Evolutionary conservation across 2,329 filamentous ascomycete genomes (phyloP).

Genomic region (Drechslerella stenobrocha): DNA sequence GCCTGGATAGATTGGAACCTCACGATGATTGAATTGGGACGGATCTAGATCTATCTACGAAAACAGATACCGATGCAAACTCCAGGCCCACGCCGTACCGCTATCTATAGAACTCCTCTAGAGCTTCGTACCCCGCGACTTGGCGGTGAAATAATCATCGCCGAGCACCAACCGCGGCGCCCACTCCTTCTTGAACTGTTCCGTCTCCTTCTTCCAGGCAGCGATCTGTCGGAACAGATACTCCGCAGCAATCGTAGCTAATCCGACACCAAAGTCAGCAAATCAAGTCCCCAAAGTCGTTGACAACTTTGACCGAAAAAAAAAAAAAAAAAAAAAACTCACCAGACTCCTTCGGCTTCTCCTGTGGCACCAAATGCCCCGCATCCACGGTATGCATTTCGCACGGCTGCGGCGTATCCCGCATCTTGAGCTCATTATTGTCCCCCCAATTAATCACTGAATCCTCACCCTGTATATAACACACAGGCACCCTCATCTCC

Average conservation of each 20-base stretch:
- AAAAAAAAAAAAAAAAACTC: slow-evolving; percentile 52
- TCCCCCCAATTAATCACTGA: slow-evolving; percentile 63
- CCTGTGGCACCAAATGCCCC: slow-evolving; percentile 84
- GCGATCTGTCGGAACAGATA: slow-evolving; percentile 49
- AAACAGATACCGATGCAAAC: too few relatives aligned
- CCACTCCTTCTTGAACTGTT: slow-evolving; percentile 19
- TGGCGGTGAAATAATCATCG: slow-evolving; percentile 19
- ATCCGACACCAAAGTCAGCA: not conserved
- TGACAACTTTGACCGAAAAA: too few relatives aligned
- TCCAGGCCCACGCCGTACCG: too few relatives aligned
- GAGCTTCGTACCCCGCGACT: slow-evolving; percentile 10
- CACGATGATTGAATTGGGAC: too few relatives aligned
- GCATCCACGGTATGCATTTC: slow-evolving; percentile 66
- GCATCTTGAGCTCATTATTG: slow-evolving; percentile 64
- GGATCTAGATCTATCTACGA: too few relatives aligned
- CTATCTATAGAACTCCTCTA: not conserved
- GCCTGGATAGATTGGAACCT: too few relatives aligned
- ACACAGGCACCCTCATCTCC: slow-evolving; percentile 65
- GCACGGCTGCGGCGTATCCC: slow-evolving; percentile 66
- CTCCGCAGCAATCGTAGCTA: slow-evolving; percentile 44
- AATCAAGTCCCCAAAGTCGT: not conserved
- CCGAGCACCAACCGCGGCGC: slow-evolving; percentile 21
- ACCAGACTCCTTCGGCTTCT: slow-evolving; percentile 70
- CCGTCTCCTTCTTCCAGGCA: slow-evolving; percentile 49
- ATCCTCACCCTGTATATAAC: slow-evolving; percentile 70